Evolutionary conservation across 1,284 basidiomycete species (phyloP).

Genomic region (Malassezia japonica): DNA sequence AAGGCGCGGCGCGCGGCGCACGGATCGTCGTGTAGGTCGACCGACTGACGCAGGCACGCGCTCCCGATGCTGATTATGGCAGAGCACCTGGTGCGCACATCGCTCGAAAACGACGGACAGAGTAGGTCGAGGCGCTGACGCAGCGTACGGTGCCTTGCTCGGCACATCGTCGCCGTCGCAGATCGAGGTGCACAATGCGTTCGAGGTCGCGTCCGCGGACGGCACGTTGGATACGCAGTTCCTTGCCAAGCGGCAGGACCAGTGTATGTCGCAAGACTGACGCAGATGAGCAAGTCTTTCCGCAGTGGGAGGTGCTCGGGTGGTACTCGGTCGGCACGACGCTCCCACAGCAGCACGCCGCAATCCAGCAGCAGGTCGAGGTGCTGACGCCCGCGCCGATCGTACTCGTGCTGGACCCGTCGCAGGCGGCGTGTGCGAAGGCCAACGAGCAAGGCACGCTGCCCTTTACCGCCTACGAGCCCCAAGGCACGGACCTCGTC

Average conservation of each 20-base stretch:
- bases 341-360: neutral
- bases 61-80: slow-evolving; percentile 3
- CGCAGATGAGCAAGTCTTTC: slow-evolving; percentile 12
- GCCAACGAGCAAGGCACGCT: neutral
- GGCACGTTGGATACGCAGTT: neutral
- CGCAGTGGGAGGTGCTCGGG: slow-evolving; percentile 5
- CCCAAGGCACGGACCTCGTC: neutral
- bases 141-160: slow-evolving; percentile 5
- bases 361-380: neutral
- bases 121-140: neutral
- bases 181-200: neutral
- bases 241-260: neutral
- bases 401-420: neutral
- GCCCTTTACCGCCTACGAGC: neutral
- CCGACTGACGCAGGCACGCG: slow-evolving; percentile 10
- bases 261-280: slow-evolving; percentile 3
- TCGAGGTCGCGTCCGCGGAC: slow-evolving; percentile 4
- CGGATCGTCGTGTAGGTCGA: neutral
- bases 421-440: neutral
- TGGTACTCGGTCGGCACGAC: slow-evolving; percentile 3
- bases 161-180: neutral
- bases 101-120: neutral
- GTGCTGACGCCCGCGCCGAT: neutral
- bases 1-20: neutral
- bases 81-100: slow-evolving; percentile 6